Percentiles rank a stretch among this genome's conserved stretches.
phyloP scores from a whole-genome alignment of 805 yeast genomes.

The Wickerhamomyces pijperi region DNA sequence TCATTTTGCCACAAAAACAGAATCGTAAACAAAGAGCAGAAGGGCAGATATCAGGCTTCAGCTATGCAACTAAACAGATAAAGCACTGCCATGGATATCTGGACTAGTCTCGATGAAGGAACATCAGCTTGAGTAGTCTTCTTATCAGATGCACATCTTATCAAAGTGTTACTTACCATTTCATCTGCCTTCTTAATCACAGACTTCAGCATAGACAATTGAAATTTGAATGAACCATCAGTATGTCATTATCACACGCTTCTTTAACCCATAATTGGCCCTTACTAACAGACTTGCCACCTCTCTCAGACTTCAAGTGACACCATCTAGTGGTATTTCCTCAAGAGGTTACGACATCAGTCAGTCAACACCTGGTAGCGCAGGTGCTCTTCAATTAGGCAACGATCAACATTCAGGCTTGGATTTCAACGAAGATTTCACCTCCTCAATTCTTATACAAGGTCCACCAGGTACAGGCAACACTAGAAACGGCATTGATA shows the following conservation, averaged over 20 bases:
- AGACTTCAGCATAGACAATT: background rate
- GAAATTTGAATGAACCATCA: too few relatives aligned
- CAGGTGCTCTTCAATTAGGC: background rate
- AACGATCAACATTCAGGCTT: background rate
- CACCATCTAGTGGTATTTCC: conserved; percentile 9
- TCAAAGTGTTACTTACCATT: too few relatives aligned
- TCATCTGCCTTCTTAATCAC: background rate
- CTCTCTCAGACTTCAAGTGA: conserved; percentile 3
- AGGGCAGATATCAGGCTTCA: background rate
- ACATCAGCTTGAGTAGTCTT: too few relatives aligned
- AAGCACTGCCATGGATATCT: too few relatives aligned
- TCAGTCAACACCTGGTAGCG: conserved; percentile 4
- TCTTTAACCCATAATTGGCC: too few relatives aligned
- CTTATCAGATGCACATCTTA: too few relatives aligned
- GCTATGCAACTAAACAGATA: too few relatives aligned
- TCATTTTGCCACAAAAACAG: background rate
- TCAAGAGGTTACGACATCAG: conserved; percentile 6
- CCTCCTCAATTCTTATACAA: background rate
- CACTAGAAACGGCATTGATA: background rate
- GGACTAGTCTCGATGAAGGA: too few relatives aligned
- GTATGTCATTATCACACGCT: too few relatives aligned
- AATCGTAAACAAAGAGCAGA: background rate
- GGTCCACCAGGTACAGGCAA: background rate
- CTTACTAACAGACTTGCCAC: too few relatives aligned
- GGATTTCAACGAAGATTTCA: conserved; percentile 7